phyloP scores from a whole-genome alignment of 2,329 filamentous ascomycete species.

The Coniella vitis region DNA sequence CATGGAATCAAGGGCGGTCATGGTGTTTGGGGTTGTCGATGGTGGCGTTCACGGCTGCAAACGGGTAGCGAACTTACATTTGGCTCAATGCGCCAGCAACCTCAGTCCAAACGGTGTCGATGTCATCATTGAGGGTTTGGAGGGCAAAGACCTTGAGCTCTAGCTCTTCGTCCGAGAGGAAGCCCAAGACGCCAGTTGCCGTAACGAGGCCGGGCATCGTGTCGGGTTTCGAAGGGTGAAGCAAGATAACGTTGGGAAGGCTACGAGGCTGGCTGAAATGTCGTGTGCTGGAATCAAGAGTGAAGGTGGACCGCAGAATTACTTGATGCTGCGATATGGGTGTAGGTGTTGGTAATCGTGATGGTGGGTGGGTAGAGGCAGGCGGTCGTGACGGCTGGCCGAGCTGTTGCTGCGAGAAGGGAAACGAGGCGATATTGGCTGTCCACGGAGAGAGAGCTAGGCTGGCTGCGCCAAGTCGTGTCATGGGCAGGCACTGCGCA shows the following conservation, averaged over 20 bases:
- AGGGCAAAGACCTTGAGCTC: conserved; percentile 93
- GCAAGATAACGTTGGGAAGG: conserved; percentile 6
- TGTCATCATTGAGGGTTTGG: conserved; percentile 90
- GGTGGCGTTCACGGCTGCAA: not conserved
- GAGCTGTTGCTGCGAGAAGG: not conserved
- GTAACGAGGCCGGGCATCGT: conserved; percentile 90
- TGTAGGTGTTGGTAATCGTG: not conserved
- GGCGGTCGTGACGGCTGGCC: too few species aligned
- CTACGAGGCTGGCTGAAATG: not conserved
- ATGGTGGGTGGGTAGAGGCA: too few species aligned
- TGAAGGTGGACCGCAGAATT: too few species aligned
- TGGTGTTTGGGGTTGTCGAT: too few species aligned
- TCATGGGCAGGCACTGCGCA: not conserved
- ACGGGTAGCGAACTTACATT: conserved; percentile 54
- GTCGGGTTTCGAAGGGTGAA: conserved; percentile 17
- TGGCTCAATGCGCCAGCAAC: conserved; percentile 86
- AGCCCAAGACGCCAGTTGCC: conserved; percentile 89
- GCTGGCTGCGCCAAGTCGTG: too few species aligned
- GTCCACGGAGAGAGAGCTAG: not conserved
- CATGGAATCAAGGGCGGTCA: too few species aligned
- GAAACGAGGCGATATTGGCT: not conserved
- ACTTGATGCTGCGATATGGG: too few species aligned
- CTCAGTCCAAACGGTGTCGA: conserved; percentile 96
- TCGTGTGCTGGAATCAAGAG: too few species aligned
- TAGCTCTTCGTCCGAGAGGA: conserved; percentile 88